Evolutionary conservation across 768 basidiomycete species (phyloP).

Genomic region (Rhodotorula paludigena): DNA sequence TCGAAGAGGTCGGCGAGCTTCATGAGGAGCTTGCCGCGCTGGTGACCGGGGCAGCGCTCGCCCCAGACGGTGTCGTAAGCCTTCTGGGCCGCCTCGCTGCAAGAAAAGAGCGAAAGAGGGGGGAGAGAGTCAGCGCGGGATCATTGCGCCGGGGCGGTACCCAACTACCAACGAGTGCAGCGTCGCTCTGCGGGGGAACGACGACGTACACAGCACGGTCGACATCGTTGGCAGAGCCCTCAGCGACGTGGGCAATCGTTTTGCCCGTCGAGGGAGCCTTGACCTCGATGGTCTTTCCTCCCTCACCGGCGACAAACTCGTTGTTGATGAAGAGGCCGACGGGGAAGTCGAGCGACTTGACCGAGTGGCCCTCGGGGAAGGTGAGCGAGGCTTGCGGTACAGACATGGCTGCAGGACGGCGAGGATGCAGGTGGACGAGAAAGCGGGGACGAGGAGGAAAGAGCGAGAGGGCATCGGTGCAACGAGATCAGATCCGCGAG

Average conservation of each 20-base stretch:
- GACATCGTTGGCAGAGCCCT: slow-evolving; percentile 54
- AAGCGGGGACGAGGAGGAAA: too few species aligned
- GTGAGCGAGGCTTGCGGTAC: slow-evolving; percentile 31
- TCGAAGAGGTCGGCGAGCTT: slow-evolving; percentile 66
- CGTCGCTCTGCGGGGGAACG: too few species aligned
- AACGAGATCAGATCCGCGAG: too few species aligned
- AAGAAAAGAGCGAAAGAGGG: not conserved
- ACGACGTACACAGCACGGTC: slow-evolving; percentile 60
- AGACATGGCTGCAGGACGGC: too few species aligned
- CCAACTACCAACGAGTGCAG: too few species aligned
- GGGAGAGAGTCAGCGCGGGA: not conserved
- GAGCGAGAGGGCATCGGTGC: too few species aligned
- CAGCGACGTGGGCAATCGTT: slow-evolving; percentile 52
- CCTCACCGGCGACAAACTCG: slow-evolving; percentile 60
- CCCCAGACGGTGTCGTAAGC: slow-evolving; percentile 68
- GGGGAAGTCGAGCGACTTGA: slow-evolving; percentile 46
- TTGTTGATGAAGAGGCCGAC: slow-evolving; percentile 71
- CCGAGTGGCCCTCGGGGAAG: slow-evolving; percentile 34
- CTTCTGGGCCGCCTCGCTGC: slow-evolving; percentile 56
- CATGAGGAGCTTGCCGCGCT: slow-evolving; percentile 52
- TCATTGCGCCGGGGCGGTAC: too few species aligned
- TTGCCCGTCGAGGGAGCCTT: slow-evolving; percentile 60
- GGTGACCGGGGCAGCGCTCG: slow-evolving; percentile 55
- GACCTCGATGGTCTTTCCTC: slow-evolving; percentile 59
- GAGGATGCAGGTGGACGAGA: too few species aligned